A percentile compares a stretch with the other conserved stretches of the same genome.
phyloP scores from a whole-genome alignment of 129 eudicot genomes.

The Glebionis coronaria region DNA sequence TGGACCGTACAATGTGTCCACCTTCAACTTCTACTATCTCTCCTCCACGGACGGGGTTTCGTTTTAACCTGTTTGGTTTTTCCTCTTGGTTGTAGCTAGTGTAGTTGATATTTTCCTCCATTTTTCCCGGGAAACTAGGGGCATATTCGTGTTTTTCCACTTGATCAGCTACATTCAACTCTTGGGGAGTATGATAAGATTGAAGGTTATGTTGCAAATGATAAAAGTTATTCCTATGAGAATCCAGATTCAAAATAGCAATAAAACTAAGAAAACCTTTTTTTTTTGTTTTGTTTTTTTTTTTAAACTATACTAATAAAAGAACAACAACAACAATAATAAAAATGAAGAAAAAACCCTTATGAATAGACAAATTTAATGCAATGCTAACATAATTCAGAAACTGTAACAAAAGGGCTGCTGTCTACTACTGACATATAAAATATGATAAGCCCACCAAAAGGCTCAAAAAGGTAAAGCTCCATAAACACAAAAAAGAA shows the following conservation, averaged over 20 bases:
- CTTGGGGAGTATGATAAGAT: slow-evolving; percentile 20
- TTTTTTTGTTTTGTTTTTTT: too few species aligned
- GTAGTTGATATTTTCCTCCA: slow-evolving; percentile 43
- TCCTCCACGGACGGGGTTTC: slow-evolving; percentile 40
- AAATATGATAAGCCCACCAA: not conserved
- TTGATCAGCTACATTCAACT: slow-evolving; percentile 21
- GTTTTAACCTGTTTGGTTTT: slow-evolving; percentile 22
- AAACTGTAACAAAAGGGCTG: slow-evolving; percentile 11
- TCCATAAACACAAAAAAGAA: slow-evolving; percentile 15
- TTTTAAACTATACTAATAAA: slow-evolving; percentile 20
- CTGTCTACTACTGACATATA: slow-evolving; percentile 13
- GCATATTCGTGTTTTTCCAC: slow-evolving; percentile 38
- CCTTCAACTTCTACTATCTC: slow-evolving; percentile 78
- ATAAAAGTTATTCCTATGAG: slow-evolving; percentile 39
- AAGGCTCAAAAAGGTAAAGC: slow-evolving; percentile 8
- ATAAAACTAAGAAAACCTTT: too few species aligned
- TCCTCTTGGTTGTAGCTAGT: slow-evolving; percentile 19
- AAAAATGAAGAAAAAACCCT: not conserved
- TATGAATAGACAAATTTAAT: not conserved
- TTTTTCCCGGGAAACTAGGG: slow-evolving; percentile 40
- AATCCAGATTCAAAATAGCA: slow-evolving; percentile 62
- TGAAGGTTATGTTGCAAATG: slow-evolving; percentile 9
- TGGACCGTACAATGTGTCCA: slow-evolving; percentile 87
- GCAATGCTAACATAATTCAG: slow-evolving; percentile 18
- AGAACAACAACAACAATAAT: not conserved